Evolutionary conservation across 2,329 filamentous ascomycete genomes (phyloP), one percentile per base, ranked within the genome.

Genomic region (Hyphodiscus sp.): DNA sequence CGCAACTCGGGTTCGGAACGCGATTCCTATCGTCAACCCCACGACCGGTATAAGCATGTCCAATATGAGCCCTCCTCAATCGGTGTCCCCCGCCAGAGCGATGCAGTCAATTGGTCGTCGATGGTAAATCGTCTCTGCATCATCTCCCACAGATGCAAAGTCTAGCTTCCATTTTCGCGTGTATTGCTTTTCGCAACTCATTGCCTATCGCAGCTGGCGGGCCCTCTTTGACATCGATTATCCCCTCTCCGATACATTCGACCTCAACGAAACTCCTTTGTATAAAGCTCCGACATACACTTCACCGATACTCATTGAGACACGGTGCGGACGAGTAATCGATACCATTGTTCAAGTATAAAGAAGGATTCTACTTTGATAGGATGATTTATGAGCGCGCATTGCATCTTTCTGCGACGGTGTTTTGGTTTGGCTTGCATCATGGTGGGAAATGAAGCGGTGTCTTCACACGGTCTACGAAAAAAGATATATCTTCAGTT

Each of bases 1-100:
- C 58, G 89, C 91, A 58, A 89, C 91, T 60, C 89, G 94, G 63
- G 83, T 87, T 54, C 89, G 91, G 72, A 97, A 96, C 71, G 90
- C 94, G 67, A 97, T 97, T 63, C 92, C 92, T 55, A 99, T 99
- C 70, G 89, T 97, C 73, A 95, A 99, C 78, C 94, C 94, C 51
- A 88, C 82, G 63, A 96, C 92, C 53, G 91, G 94, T 67, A 84
- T 91, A 70, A 82, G 83, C 67, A 86, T 96, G 77, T 85, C 90
- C 53, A 38, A 38, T 10, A 38, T 38, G 33, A 95, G 90, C 75
- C 92, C 92, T 62, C 90, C 92, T 23, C 86, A 86, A 43, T 85
- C 82, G 56, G 79, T 84, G 45, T 85, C 81, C 45, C 82, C 82
- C 58, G 75, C 75, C 67, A 76, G 81, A 38, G 33, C 33, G 68